phyloP scores from a whole-genome alignment of 2,329 filamentous ascomycete genomes.

The Leptodontidium sp. region DNA sequence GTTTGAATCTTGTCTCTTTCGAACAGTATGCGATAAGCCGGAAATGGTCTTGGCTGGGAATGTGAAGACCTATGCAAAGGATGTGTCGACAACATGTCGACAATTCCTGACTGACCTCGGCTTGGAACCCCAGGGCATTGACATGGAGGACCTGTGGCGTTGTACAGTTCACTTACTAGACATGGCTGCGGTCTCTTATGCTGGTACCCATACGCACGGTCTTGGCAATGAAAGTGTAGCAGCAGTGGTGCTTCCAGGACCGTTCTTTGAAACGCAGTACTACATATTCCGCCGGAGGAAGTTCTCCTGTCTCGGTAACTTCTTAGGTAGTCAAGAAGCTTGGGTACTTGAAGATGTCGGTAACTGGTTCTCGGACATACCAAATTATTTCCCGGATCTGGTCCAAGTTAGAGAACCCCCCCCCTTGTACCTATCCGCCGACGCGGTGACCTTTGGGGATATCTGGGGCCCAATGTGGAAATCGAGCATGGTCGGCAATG shows the following conservation, averaged over 20 bases:
- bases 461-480: conserved; percentile 36
- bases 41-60: conserved; percentile 10
- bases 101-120: conserved; percentile 22
- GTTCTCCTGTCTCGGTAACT: conserved; percentile 27
- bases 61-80: neutral
- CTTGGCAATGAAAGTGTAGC: conserved; percentile 14
- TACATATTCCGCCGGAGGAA: conserved; percentile 24
- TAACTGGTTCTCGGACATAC: neutral
- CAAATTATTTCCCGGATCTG: neutral
- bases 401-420: neutral
- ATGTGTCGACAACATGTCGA: conserved; percentile 20
- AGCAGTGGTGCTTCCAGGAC: conserved; percentile 20
- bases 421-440: conserved; percentile 24
- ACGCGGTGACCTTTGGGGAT: conserved; percentile 28
- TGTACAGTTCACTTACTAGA: conserved; percentile 30
- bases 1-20: conserved; percentile 27
- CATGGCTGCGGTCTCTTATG: conserved; percentile 28
- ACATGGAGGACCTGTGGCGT: conserved; percentile 26
- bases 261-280: conserved; percentile 23
- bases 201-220: conserved; percentile 27
- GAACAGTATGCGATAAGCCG: conserved; percentile 7
- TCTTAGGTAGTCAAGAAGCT: conserved; percentile 24
- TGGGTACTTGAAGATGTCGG: conserved; percentile 25
- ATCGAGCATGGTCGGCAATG: conserved; percentile 10
- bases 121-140: neutral